Evolutionary conservation across 1,139 yeast genomes (phyloP).

Genomic region (Geotrichum phurueaensis): DNA sequence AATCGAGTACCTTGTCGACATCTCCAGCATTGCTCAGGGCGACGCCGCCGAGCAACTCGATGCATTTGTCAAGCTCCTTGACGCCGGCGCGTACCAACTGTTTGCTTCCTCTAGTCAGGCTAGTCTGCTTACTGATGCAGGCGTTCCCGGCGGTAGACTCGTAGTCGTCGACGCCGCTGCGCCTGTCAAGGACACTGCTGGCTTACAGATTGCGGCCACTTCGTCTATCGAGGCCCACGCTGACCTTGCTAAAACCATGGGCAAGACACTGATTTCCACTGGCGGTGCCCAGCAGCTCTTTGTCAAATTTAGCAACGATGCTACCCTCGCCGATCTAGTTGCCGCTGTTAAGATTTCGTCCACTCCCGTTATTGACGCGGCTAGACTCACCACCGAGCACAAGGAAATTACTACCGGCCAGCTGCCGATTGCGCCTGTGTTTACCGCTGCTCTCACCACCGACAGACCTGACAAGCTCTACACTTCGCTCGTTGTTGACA

Average conservation of each 20-base stretch:
- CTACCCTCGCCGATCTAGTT: slow-evolving; percentile 22
- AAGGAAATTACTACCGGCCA: slow-evolving; percentile 20
- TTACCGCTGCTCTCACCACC: slow-evolving; percentile 57
- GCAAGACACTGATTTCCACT: slow-evolving; percentile 28
- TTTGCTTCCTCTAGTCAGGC: slow-evolving; percentile 41
- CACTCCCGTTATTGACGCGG: slow-evolving; percentile 45
- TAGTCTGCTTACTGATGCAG: slow-evolving; percentile 40
- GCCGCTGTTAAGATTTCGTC: slow-evolving; percentile 37
- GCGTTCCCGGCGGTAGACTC: slow-evolving; percentile 58
- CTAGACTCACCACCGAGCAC: slow-evolving; percentile 42
- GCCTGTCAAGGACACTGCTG: slow-evolving; percentile 21
- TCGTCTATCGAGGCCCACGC: slow-evolving; percentile 21
- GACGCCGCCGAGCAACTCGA: slow-evolving; percentile 36
- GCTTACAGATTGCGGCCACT: slow-evolving; percentile 27
- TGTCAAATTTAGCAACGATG: slow-evolving; percentile 27
- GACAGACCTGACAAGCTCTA: slow-evolving; percentile 84
- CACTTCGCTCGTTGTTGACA: slow-evolving; percentile 78
- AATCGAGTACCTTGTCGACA: slow-evolving; percentile 41
- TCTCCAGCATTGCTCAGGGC: slow-evolving; percentile 31
- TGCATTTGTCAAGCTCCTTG: slow-evolving; percentile 50
- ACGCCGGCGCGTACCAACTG: slow-evolving; percentile 57
- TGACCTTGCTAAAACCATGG: slow-evolving; percentile 19
- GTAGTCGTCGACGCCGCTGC: slow-evolving; percentile 34
- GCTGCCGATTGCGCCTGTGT: slow-evolving; percentile 47
- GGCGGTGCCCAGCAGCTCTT: slow-evolving; percentile 46